Base-by-base conservation (phyloP, 345 rosid genomes). In the Orychophragmus violaceus region DNA sequence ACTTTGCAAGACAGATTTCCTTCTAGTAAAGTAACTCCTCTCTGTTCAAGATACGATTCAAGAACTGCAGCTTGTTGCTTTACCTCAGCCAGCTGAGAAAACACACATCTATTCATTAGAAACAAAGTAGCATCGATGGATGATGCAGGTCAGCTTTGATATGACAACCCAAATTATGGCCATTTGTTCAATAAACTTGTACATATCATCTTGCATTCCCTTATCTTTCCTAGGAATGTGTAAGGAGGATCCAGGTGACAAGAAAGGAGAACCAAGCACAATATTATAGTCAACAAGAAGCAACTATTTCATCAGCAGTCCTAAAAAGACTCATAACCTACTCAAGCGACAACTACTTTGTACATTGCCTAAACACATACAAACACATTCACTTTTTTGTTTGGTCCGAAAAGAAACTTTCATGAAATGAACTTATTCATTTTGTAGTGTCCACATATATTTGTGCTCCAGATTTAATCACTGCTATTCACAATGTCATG, bases 1-100 rank as follows among this genome's bases (percentile, higher is more conserved):
- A 93, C 91, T 88, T 90, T 90, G 82, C 74, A 84, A 59, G 97
- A 84, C 59, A 90, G 44, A 61, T 82, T 86, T 69, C 87, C 98
- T 65, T 88, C 88, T 3, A 84, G 91, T 35, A 93, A 70, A 69
- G 86, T 54, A 75, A 89, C 77, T 29, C 98, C 97, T 66, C 96
- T 84, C 77, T 87, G 98, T 60, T 87, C 91, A 72, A 89, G 85
- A 79, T 93, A 93, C 58, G 91, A 83, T 79, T 86, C 90, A 63
- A 93, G 94, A 76, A 93, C 66, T 21, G 78, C 78, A 78, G 83
- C 87, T 70, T 82, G 84, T 62, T 77, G 81, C 62, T 80, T 86
- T 25, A 73, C 76, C 77, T 84, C 85, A 39, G 74, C 82, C 28
- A 88, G 69, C 98, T 93, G 83, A 69, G 46, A 53, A 54, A 61